Conservation (phyloP, 768 basidiomycete species). For the Kwoniella newhampshirensis region DNA sequence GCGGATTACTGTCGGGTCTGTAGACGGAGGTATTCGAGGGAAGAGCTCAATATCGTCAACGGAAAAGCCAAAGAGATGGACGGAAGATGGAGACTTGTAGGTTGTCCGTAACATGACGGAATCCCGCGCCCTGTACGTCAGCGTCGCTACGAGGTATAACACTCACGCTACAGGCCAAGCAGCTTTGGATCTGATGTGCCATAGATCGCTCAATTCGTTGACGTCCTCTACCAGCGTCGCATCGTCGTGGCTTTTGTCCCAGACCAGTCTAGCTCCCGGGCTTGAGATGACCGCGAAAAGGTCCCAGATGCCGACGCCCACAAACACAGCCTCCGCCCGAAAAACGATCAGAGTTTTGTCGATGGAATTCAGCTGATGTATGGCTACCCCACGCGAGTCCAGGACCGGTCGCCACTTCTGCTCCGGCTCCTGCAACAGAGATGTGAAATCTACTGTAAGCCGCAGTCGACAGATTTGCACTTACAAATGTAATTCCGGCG, state of each 20-base stretch:
- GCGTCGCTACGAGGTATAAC: neutral
- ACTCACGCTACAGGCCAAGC: slow-evolving; percentile 91
- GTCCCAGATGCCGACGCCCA: slow-evolving; percentile 94
- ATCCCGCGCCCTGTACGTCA: slow-evolving; percentile 70
- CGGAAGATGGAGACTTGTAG: slow-evolving; percentile 91
- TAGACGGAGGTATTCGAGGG: slow-evolving; percentile 62
- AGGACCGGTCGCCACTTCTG: slow-evolving; percentile 86
- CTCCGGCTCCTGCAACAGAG: slow-evolving; percentile 92
- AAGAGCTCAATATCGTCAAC: slow-evolving; percentile 86
- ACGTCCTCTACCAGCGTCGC: slow-evolving; percentile 83
- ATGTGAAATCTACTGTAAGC: slow-evolving; percentile 71
- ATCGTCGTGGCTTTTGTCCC: slow-evolving; percentile 90
- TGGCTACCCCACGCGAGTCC: slow-evolving; percentile 84
- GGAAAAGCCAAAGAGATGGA: slow-evolving; percentile 94
- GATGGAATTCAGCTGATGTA: slow-evolving; percentile 93
- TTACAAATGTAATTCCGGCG: slow-evolving; percentile 84
- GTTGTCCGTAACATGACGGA: slow-evolving; percentile 88
- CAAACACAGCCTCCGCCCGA: slow-evolving; percentile 93
- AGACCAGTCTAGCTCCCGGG: slow-evolving; percentile 74
- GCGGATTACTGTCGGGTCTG: slow-evolving; percentile 76
- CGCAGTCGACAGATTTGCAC: slow-evolving; percentile 7
- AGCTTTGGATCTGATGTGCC: slow-evolving; percentile 87
- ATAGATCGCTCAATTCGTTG: slow-evolving; percentile 73
- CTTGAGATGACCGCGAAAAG: slow-evolving; percentile 82
- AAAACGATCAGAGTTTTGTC: slow-evolving; percentile 96